Evolutionary conservation across 2,329 filamentous ascomycete species (phyloP), one percentile per base, ranked within the genome.

Genomic region (Leptodontidium sp.): DNA sequence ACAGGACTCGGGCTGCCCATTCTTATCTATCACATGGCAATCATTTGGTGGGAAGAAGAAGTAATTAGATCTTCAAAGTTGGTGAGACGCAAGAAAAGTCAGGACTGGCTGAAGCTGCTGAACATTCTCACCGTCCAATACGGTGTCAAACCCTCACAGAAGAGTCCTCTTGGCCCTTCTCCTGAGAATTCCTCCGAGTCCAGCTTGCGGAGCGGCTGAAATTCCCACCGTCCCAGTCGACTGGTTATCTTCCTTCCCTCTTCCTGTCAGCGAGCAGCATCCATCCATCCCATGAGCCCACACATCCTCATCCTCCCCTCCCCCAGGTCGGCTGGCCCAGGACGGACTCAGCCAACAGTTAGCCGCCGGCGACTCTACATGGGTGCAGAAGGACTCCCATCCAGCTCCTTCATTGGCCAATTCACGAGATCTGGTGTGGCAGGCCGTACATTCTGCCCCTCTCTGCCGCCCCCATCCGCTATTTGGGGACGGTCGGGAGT

Each of bases 341-440:
- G 15, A 45, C 35, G 38, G 15, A 45, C 35, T 40, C 57, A 66
- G 64, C 64, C 64, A 49, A n/a, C 29, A 32, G 50, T 32, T 61
- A 52, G 43, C 53, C 64, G 64, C 64, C 64, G 55, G 45, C 21
- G 14, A 52, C 61, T 12, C 5, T 29, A 35, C 49, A 55, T 55
- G n/a, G 57, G n/a, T 59, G 38, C n/a, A 43, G 57, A 26, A 59
- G 29, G 32, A n/a, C 9, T 12, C 24, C 24, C 4, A 40, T 38
- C 9, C 26, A 43, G 64, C 21, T 2, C 21, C 21, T 3, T 57
- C 24, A 55, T 68, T 68, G 61, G 66, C 40, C 66, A 68, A 65
- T 68, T 68, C 61, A 65, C 66, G 66, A 68, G 64, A 15, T 52
- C 43, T 26, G n/a, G 43, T 52, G 63, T 58, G 43, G 64, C 53